These are phyloP conservation scores for Paramecium sonneborni DNA, from an alignment of 73 alveolate genomes.

Conservation along the genomic window DNA sequence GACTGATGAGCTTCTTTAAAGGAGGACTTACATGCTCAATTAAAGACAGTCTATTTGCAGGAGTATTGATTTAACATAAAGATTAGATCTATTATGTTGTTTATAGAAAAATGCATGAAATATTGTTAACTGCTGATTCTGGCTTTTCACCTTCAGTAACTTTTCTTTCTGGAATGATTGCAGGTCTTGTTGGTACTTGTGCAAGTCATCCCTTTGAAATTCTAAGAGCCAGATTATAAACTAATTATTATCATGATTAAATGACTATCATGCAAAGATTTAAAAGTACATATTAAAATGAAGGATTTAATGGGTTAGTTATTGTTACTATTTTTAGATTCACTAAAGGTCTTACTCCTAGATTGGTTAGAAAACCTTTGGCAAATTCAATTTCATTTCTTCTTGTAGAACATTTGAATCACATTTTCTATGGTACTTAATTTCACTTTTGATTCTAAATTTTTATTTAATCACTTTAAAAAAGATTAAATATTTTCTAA, in stretches of 20 bases:
- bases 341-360: constrained; percentile 56
- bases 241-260: constrained; percentile 3
- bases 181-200: constrained; percentile 53
- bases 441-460: constrained; percentile 7
- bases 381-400: constrained; percentile 60
- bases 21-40: constrained; percentile 58
- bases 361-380: constrained; percentile 58
- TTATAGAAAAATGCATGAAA: not conserved
- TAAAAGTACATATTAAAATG: not conserved
- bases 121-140: not conserved
- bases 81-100: constrained; percentile 54
- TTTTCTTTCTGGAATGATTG: constrained; percentile 50
- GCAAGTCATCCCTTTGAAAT: constrained; percentile 62
- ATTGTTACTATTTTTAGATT: not conserved
- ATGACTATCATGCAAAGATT: not conserved
- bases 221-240: constrained; percentile 59
- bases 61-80: not conserved
- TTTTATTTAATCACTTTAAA: not conserved
- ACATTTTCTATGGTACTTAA: constrained; percentile 25
- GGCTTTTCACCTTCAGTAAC: not conserved
- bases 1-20: not conserved
- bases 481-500: not conserved
- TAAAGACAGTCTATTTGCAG: constrained; percentile 62
- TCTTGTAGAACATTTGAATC: constrained; percentile 51
- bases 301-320: constrained; percentile 52